These are phyloP conservation scores for Canna indica DNA, from an alignment of 176 grass and related monocot species.

Conservation along the genomic window DNA sequence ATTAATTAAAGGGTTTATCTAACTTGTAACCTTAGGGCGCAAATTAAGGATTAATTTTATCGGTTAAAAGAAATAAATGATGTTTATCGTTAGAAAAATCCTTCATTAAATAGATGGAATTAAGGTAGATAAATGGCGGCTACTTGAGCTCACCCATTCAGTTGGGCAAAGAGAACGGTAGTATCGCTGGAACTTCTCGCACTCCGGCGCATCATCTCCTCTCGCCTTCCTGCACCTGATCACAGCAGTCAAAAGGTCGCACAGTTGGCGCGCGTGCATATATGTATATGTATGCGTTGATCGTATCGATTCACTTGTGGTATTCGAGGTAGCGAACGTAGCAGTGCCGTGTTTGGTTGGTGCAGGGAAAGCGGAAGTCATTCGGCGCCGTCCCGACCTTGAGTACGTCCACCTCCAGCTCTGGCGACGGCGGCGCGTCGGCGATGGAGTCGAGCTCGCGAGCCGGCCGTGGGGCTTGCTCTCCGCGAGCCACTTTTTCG, in stretches of 20 bases:
- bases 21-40: no score
- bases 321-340: constrained; percentile 40
- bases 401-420: background rate
- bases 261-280: background rate
- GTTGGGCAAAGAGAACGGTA: constrained; percentile 32
- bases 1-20: no score
- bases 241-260: background rate
- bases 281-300: background rate
- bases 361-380: constrained; percentile 28
- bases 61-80: no score
- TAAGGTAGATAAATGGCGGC: no score
- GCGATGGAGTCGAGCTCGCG: constrained; percentile 25
- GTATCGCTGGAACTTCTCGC: constrained; percentile 31
- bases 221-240: constrained; percentile 30
- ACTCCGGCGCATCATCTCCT: constrained; percentile 16
- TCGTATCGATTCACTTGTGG: constrained; percentile 17
- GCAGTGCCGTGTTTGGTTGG: constrained; percentile 41
- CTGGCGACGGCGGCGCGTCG: constrained; percentile 14
- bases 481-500: constrained; percentile 9
- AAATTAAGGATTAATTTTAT: no score
- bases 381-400: constrained; percentile 22
- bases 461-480: constrained; percentile 31
- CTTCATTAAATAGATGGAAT: no score
- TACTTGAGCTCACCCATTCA: constrained; percentile 24
- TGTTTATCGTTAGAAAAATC: no score